Percentiles rank a stretch among this genome's conserved stretches.
phyloP scores from a whole-genome alignment of 495 filamentous ascomycete genomes.

The Pyrenula aspistea region DNA sequence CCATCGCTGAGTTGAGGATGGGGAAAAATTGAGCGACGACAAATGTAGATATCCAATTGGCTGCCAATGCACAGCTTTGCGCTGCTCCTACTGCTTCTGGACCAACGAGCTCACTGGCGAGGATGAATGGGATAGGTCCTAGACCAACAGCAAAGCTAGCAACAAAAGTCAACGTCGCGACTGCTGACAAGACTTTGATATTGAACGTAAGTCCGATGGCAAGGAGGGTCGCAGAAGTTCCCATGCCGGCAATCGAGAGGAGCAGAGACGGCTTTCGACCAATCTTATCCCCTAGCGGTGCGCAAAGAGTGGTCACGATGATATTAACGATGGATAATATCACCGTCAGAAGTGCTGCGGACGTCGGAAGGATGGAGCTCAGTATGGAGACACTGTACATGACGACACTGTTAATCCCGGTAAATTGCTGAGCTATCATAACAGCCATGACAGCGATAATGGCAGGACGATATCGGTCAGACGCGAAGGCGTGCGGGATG shows the following conservation, averaged over 20 bases:
- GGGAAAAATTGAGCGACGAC: constrained; percentile 90
- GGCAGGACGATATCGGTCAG: constrained; percentile 58
- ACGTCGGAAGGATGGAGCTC: constrained; percentile 60
- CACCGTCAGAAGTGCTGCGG: constrained; percentile 70
- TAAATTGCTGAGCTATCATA: constrained; percentile 88
- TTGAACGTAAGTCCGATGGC: constrained; percentile 61
- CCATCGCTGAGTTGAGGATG: constrained; percentile 60
- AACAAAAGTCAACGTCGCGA: constrained; percentile 76
- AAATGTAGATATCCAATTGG: constrained; percentile 88
- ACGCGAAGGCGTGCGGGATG: constrained; percentile 50
- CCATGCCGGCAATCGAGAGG: constrained; percentile 72
- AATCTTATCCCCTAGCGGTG: constrained; percentile 73
- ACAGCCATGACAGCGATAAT: constrained; percentile 77
- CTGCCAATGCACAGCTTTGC: constrained; percentile 71
- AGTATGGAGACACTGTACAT: constrained; percentile 95
- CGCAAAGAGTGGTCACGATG: constrained; percentile 63
- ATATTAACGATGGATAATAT: constrained; percentile 79
- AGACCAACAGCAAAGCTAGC: constrained; percentile 82
- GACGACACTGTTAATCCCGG: constrained; percentile 90
- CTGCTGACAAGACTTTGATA: constrained; percentile 60
- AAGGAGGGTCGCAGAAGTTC: constrained; percentile 56
- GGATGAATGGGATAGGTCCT: constrained; percentile 87
- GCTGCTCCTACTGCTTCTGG: constrained; percentile 81
- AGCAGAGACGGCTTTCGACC: constrained; percentile 77
- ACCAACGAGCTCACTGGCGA: constrained; percentile 78